These are phyloP conservation scores for Pythium grandisporangium DNA, from an alignment of 352 stramenopile genomes.

Conservation along the genomic window DNA sequence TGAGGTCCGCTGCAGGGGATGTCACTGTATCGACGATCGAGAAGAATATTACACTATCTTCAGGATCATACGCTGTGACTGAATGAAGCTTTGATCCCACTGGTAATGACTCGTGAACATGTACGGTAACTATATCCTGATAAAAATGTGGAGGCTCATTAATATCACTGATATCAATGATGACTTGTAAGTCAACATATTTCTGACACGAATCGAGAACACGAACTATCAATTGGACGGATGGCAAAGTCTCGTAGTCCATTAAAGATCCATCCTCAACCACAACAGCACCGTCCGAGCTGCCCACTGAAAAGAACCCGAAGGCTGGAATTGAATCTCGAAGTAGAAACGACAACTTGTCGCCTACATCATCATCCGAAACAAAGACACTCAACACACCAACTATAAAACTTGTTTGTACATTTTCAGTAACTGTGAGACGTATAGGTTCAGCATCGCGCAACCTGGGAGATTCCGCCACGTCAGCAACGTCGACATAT, in stretches of 20 bases:
- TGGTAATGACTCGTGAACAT: constrained; percentile 2
- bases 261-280: constrained; percentile 3
- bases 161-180: constrained; percentile 15
- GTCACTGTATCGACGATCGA: no score
- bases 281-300: background rate
- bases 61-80: constrained; percentile 4
- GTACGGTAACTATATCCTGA: constrained; percentile 1
- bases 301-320: constrained; percentile 4
- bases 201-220: constrained; percentile 8
- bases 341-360: constrained; percentile 7
- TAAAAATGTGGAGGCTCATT: constrained; percentile 24
- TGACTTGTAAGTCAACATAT: constrained; percentile 6
- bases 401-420: constrained; percentile 1
- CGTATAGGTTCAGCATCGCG: background rate
- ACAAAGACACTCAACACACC: constrained; percentile 8
- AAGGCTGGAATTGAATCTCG: constrained; percentile 1
- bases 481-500: constrained; percentile 12
- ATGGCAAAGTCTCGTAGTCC: constrained; percentile 11
- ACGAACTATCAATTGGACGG: constrained; percentile 4
- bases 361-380: constrained; percentile 11
- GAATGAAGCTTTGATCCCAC: background rate
- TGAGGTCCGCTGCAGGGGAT: no score
- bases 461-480: constrained; percentile 19
- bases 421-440: constrained; percentile 12
- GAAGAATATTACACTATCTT: background rate